Conservation (phyloP, 192 early-diverging fungal species). For the Coemansia sp. region DNA sequence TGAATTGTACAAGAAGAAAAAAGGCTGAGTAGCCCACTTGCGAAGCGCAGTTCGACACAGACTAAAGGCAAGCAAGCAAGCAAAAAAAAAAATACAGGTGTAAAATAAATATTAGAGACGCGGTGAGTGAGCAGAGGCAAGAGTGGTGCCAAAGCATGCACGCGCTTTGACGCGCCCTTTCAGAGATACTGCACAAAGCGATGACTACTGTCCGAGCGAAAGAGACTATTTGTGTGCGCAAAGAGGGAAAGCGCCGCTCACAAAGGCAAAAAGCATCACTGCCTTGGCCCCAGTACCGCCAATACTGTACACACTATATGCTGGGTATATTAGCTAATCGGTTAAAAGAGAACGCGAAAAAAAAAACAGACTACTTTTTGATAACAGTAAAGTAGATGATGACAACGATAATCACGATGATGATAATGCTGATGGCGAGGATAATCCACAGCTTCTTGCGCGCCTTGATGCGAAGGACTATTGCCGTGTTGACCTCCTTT, state of each 20-base stretch:
- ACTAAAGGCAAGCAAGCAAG: neutral
- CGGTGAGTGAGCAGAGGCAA: neutral
- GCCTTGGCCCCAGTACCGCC: neutral
- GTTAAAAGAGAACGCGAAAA: neutral
- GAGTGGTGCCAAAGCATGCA: neutral
- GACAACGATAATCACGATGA: conserved; percentile 56
- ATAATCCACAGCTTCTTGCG: conserved; percentile 56
- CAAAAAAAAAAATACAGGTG: neutral
- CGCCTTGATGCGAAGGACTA: conserved; percentile 46
- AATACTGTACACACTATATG: neutral
- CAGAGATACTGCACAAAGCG: neutral
- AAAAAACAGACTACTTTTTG: conserved; percentile 30
- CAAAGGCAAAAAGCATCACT: neutral
- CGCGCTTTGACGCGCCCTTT: neutral
- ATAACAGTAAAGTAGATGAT: conserved; percentile 55
- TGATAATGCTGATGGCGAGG: conserved; percentile 32
- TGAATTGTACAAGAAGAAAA: conserved; percentile 4
- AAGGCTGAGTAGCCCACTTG: neutral
- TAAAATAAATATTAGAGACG: neutral
- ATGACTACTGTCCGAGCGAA: neutral
- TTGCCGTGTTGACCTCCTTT: conserved; percentile 50
- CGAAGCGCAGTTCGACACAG: neutral
- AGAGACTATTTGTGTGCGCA: neutral
- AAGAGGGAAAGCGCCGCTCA: neutral
- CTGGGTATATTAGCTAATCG: neutral